Percentiles rank a stretch among this genome's conserved stretches.
These are phyloP conservation scores for Solanum etuberosum DNA, from an alignment of 257 asterid genomes.

Conservation along the genomic window DNA sequence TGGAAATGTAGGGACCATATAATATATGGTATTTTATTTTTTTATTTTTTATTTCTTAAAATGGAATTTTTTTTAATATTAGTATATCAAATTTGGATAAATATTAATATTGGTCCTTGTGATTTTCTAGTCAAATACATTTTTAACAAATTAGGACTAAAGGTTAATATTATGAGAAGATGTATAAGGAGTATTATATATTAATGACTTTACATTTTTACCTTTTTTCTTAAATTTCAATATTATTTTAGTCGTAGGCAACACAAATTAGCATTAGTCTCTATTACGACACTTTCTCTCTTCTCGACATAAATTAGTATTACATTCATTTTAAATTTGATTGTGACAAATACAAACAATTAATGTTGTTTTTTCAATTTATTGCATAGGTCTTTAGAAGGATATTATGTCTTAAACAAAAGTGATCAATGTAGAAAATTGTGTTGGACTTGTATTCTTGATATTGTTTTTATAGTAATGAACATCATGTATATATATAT, in stretches of 20 bases:
- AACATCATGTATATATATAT: neutral
- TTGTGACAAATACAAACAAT: neutral
- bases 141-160: neutral
- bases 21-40: neutral
- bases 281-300: too few relatives aligned
- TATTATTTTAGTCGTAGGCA: neutral
- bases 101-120: neutral
- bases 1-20: neutral
- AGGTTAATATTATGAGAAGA: too few relatives aligned
- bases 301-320: too few relatives aligned
- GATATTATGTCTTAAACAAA: too few relatives aligned
- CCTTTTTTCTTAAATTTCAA: too few relatives aligned
- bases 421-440: neutral
- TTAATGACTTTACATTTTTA: too few relatives aligned
- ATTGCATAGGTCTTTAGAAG: too few relatives aligned
- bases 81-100: neutral
- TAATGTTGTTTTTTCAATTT: neutral
- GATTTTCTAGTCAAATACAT: neutral
- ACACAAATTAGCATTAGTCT: too few relatives aligned
- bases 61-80: neutral
- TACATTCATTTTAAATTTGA: neutral
- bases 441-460: neutral
- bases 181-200: too few relatives aligned
- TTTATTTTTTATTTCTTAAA: neutral
- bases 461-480: neutral